These are phyloP conservation scores for Lathyrus sativus DNA, from an alignment of 306 rosid genomes.

Conservation along the genomic window DNA sequence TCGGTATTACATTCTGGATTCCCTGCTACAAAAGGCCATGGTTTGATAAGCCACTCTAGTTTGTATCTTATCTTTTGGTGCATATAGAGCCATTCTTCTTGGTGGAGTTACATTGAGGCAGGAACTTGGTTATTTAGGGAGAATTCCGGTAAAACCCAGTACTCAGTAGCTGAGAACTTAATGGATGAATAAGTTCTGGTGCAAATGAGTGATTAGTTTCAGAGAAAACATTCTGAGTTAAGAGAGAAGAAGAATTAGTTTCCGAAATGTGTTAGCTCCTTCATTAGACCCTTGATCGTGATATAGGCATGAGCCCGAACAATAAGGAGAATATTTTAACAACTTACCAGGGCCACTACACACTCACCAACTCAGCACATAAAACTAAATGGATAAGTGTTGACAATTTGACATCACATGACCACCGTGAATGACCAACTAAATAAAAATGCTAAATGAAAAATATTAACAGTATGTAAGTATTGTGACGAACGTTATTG, in stretches of 20 bases:
- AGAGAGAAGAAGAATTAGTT: background rate
- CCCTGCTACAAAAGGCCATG: conserved; percentile 83
- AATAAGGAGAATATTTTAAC: conserved; percentile 9
- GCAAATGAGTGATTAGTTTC: background rate
- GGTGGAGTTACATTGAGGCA: background rate
- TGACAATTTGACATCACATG: background rate
- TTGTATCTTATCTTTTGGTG: conserved; percentile 1
- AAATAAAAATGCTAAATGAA: background rate
- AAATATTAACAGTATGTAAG: background rate
- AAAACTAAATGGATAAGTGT: background rate
- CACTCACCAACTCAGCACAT: background rate
- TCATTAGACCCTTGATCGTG: background rate
- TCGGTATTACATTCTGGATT: conserved; percentile 67
- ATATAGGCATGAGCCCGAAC: background rate
- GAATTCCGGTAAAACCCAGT: background rate
- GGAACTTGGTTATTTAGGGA: background rate
- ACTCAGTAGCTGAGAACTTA: background rate
- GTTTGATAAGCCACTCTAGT: conserved; percentile 36
- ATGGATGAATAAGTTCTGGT: background rate
- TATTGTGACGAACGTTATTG: background rate
- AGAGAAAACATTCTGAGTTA: background rate
- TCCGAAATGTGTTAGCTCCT: background rate
- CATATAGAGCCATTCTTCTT: background rate
- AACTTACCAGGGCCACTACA: background rate
- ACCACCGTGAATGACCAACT: background rate